A percentile compares a stretch with the other conserved stretches of the same genome.
Evolutionary conservation across 2,329 filamentous ascomycete genomes (phyloP).

Genomic region (Pseudofabraea citricarpa): DNA sequence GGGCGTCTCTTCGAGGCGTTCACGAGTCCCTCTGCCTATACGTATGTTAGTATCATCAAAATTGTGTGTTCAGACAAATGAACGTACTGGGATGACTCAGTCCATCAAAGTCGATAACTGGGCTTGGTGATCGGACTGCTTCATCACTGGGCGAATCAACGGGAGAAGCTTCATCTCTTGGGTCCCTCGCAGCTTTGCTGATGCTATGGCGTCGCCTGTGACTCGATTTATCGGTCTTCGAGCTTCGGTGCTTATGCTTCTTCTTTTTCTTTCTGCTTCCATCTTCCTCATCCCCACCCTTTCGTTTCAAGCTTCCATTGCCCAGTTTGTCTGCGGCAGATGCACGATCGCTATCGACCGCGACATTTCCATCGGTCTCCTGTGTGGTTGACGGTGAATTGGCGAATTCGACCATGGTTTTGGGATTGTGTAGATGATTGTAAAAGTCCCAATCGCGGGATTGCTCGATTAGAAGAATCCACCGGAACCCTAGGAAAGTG

Average conservation of each 20-base stretch:
- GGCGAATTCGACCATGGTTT: constrained; percentile 19
- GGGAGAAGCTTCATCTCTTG: constrained; percentile 42
- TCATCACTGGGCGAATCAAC: constrained; percentile 15
- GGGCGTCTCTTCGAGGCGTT: constrained; percentile 51
- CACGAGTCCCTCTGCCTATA: constrained; percentile 58
- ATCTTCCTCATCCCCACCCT: constrained; percentile 10
- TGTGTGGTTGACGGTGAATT: constrained; percentile 7
- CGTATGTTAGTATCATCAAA: no score
- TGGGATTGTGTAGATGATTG: background rate
- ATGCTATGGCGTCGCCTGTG: constrained; percentile 46
- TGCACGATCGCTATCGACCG: constrained; percentile 5
- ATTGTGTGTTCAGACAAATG: no score
- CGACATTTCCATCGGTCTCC: constrained; percentile 7
- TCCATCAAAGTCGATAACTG: constrained; percentile 58
- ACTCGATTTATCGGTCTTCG: constrained; percentile 12
- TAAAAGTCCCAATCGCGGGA: background rate
- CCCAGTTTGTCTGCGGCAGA: constrained; percentile 6
- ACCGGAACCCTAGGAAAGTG: background rate
- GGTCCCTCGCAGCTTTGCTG: constrained; percentile 57
- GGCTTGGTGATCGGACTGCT: constrained; percentile 42
- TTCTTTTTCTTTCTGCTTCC: constrained; percentile 9
- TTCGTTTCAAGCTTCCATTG: constrained; percentile 14
- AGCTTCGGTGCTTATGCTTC: constrained; percentile 22
- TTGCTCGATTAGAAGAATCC: background rate
- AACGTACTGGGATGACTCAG: constrained; percentile 52